phyloP scores from a whole-genome alignment of 441 rosid species.

The Rhodomyrtus psidioides region DNA sequence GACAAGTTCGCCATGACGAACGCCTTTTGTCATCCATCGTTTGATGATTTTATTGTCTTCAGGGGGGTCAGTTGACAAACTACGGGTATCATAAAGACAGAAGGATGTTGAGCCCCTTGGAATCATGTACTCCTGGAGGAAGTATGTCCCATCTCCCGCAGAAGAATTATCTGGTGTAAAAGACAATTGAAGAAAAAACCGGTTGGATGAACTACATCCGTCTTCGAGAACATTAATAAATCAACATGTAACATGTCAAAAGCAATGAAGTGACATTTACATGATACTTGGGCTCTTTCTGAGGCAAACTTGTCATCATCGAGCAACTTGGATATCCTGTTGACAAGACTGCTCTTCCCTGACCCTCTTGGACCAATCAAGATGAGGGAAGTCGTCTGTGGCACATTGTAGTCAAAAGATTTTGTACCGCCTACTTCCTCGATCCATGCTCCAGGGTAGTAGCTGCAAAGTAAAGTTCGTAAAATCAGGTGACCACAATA shows the following conservation, averaged over 20 bases:
- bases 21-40: slow-evolving; percentile 57
- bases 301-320: slow-evolving; percentile 52
- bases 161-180: slow-evolving; percentile 33
- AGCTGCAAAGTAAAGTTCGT: slow-evolving; percentile 18
- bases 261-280: slow-evolving; percentile 25
- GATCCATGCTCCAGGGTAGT: slow-evolving; percentile 60
- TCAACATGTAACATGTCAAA: not conserved
- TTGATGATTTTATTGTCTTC: slow-evolving; percentile 38
- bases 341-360: slow-evolving; percentile 83
- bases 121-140: slow-evolving; percentile 65
- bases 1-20: slow-evolving; percentile 46
- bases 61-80: slow-evolving; percentile 28
- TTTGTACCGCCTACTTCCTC: slow-evolving; percentile 30
- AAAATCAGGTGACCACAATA: not conserved
- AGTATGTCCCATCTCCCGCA: slow-evolving; percentile 52
- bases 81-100: slow-evolving; percentile 62
- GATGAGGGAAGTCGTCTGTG: slow-evolving; percentile 46
- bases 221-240: not conserved
- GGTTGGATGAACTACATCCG: not conserved
- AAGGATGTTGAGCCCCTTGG: slow-evolving; percentile 59
- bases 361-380: slow-evolving; percentile 75
- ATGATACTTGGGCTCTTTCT: slow-evolving; percentile 81
- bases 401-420: slow-evolving; percentile 36
- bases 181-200: not conserved
- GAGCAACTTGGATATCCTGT: slow-evolving; percentile 60